phyloP scores from a whole-genome alignment of 139 green algal species.

The Asterochloris sp. region DNA sequence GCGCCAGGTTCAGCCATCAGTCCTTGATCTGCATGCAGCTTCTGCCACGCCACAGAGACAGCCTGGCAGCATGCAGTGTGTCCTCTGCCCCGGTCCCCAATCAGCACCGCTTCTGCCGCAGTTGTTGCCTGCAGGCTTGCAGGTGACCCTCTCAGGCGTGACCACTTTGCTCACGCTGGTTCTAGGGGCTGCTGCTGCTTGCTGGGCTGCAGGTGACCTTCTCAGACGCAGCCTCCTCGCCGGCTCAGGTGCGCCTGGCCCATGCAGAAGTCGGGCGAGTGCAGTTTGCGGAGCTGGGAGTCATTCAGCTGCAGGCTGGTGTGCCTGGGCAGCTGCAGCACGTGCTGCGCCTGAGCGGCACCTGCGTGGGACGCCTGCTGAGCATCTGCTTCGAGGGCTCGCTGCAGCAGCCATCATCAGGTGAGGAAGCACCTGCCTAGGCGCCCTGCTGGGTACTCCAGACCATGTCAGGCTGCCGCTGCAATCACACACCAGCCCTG shows the following conservation, averaged over 20 bases:
- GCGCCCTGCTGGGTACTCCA: background rate
- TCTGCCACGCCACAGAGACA: no score
- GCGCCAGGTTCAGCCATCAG: no score
- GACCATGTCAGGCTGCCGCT: background rate
- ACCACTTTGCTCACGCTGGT: slow-evolving; percentile 20
- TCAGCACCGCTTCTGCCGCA: no score
- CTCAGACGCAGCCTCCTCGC: slow-evolving; percentile 25
- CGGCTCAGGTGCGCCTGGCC: slow-evolving; percentile 21
- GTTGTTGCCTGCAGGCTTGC: slow-evolving; percentile 10
- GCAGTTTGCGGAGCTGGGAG: slow-evolving; percentile 33
- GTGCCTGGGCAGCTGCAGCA: slow-evolving; percentile 34
- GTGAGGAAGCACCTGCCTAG: background rate
- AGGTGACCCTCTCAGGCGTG: slow-evolving; percentile 30
- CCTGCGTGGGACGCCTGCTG: slow-evolving; percentile 35
- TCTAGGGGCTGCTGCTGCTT: no score
- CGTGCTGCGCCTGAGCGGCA: slow-evolving; percentile 38
- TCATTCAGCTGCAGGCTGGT: slow-evolving; percentile 28
- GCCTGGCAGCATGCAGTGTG: no score
- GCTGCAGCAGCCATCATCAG: slow-evolving; percentile 5
- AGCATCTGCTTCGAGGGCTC: slow-evolving; percentile 44
- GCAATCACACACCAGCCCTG: background rate
- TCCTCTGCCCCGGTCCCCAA: no score
- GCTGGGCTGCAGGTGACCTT: slow-evolving; percentile 33
- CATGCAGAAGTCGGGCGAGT: slow-evolving; percentile 26
- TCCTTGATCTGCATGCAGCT: no score